These are phyloP conservation scores for Irpex sp. DNA, from an alignment of 1,284 basidiomycete species.

Conservation along the genomic window DNA sequence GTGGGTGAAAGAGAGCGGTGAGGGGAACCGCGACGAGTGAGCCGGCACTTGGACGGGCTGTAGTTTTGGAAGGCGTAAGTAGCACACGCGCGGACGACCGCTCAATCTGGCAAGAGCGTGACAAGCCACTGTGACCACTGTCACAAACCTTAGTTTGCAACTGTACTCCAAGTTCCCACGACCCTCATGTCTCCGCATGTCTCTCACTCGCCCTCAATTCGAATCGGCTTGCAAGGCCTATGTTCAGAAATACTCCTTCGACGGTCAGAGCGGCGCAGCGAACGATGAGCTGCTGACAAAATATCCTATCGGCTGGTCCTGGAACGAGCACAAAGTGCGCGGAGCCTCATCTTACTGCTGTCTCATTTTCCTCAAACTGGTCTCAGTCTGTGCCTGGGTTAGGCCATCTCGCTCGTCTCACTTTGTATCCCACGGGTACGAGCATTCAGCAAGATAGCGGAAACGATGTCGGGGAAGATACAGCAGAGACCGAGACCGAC, in stretches of 20 bases:
- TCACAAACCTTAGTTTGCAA: conserved; percentile 29
- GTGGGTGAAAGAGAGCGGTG: conserved; percentile 39
- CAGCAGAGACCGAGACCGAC: conserved; percentile 16
- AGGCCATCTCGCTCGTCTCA: conserved; percentile 48
- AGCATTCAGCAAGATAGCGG: background rate
- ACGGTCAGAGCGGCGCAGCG: conserved; percentile 3
- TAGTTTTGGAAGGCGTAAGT: conserved; percentile 33
- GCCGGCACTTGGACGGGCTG: conserved; percentile 50
- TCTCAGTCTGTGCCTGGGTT: conserved; percentile 32
- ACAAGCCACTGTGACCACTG: conserved; percentile 11
- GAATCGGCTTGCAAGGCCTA: conserved; percentile 58
- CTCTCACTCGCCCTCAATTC: conserved; percentile 59
- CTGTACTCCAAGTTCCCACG: conserved; percentile 38
- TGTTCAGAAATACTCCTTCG: conserved; percentile 29
- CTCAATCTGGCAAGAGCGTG: conserved; percentile 5
- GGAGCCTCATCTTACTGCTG: conserved; percentile 17
- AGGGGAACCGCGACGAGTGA: conserved; percentile 40
- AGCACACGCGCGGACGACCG: conserved; percentile 5
- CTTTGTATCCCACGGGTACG: conserved; percentile 13
- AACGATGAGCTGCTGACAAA: conserved; percentile 5
- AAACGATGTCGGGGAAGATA: conserved; percentile 4
- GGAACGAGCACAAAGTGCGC: conserved; percentile 52
- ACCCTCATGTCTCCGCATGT: conserved; percentile 40
- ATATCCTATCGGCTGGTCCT: conserved; percentile 40
- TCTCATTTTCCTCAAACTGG: conserved; percentile 15